Conservation (phyloP, 805 yeast species). For the Tetrapisispora arboricola region DNA sequence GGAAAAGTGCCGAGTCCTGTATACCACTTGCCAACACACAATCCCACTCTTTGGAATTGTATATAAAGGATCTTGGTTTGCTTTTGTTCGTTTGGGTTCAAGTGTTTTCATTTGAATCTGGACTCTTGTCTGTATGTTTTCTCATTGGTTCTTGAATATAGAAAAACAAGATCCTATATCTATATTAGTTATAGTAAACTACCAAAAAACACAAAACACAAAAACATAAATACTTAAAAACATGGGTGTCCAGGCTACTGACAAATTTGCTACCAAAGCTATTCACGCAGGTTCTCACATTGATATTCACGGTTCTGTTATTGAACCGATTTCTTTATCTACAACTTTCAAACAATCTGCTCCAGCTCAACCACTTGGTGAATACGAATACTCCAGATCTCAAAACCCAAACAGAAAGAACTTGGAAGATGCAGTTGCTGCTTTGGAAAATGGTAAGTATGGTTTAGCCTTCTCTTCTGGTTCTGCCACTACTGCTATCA, state of each 20-base stretch:
- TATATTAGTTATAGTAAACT: too few relatives aligned
- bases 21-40: too few relatives aligned
- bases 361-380: conserved; percentile 70
- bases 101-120: too few relatives aligned
- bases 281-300: conserved; percentile 78
- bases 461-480: conserved; percentile 81
- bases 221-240: neutral
- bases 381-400: conserved; percentile 75
- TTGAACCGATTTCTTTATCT: conserved; percentile 71
- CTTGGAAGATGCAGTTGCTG: conserved; percentile 69
- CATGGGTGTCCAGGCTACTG: conserved; percentile 15
- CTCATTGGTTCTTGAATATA: too few relatives aligned
- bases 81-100: too few relatives aligned
- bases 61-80: too few relatives aligned
- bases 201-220: neutral
- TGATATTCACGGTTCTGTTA: conserved; percentile 74
- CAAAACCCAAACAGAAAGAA: conserved; percentile 80
- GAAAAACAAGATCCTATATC: too few relatives aligned
- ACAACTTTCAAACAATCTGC: conserved; percentile 77
- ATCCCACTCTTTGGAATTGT: too few relatives aligned
- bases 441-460: conserved; percentile 64
- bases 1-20: too few relatives aligned
- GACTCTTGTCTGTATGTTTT: too few relatives aligned
- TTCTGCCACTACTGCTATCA: conserved; percentile 70
- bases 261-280: conserved; percentile 64